Evolutionary conservation across 345 rosid species (phyloP).

Genomic region (Cochlearia excelsa): DNA sequence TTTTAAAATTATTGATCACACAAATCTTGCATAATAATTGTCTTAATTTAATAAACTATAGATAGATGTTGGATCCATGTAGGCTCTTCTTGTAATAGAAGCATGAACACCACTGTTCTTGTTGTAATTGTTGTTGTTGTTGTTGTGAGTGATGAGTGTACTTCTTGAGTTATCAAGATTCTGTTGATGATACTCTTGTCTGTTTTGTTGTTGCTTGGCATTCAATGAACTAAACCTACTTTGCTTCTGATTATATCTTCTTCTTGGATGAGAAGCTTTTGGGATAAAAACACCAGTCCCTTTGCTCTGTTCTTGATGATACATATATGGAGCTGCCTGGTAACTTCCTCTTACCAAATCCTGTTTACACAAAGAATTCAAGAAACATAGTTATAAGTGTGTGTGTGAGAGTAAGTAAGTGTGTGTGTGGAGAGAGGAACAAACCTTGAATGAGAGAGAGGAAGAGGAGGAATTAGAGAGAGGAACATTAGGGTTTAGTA

Average conservation of each 20-base stretch:
- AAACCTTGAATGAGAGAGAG: slow-evolving; percentile 63
- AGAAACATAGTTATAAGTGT: slow-evolving; percentile 8
- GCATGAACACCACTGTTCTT: slow-evolving; percentile 24
- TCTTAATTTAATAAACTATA: slow-evolving; percentile 19
- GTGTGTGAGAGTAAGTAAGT: not conserved
- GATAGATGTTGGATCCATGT: slow-evolving; percentile 37
- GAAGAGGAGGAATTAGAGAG: slow-evolving; percentile 41
- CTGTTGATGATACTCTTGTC: slow-evolving; percentile 30
- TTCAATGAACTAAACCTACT: slow-evolving; percentile 50
- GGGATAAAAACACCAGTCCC: slow-evolving; percentile 96
- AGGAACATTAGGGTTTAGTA: slow-evolving; percentile 39
- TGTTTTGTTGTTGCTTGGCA: slow-evolving; percentile 39
- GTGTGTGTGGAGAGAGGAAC: not conserved
- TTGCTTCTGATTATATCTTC: slow-evolving; percentile 52
- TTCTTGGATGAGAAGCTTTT: slow-evolving; percentile 58
- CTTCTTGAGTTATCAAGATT: slow-evolving; percentile 37
- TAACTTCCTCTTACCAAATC: slow-evolving; percentile 43
- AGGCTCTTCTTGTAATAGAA: slow-evolving; percentile 43
- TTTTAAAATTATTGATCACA: slow-evolving; percentile 26
- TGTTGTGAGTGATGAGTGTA: slow-evolving; percentile 22
- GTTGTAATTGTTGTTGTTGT: slow-evolving; percentile 8
- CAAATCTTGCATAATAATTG: slow-evolving; percentile 4
- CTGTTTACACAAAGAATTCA: slow-evolving; percentile 38
- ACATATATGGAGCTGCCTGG: slow-evolving; percentile 43
- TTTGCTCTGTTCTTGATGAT: slow-evolving; percentile 67